Evolutionary conservation across 164 flowering plant genomes (phyloP).

Genomic region (Tetrastigma voinierianum): DNA sequence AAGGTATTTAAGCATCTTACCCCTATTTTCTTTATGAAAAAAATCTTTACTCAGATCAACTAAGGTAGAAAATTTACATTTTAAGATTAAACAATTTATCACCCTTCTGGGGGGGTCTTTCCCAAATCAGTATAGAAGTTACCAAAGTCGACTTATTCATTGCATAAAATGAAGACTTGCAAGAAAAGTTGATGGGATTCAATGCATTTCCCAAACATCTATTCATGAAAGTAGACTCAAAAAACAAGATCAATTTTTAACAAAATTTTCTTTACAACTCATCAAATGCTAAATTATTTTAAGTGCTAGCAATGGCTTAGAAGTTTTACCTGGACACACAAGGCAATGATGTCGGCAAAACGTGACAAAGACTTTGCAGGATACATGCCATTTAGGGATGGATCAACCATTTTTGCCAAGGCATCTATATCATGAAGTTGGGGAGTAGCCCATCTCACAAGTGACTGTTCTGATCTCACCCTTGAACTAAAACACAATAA

Average conservation of each 20-base stretch:
- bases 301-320: background rate
- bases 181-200: background rate
- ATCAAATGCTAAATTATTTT: background rate
- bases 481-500: constrained; percentile 60
- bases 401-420: constrained; percentile 95
- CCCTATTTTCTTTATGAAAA: too few relatives aligned
- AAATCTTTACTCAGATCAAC: too few relatives aligned
- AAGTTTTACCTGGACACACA: constrained; percentile 84
- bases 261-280: too few relatives aligned
- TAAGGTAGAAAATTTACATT: too few relatives aligned
- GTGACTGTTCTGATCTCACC: constrained; percentile 83
- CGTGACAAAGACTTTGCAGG: constrained; percentile 96
- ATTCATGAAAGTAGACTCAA: too few relatives aligned
- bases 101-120: too few relatives aligned
- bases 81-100: too few relatives aligned
- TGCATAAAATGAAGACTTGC: background rate
- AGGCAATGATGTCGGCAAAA: constrained; percentile 91
- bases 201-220: background rate
- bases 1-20: too few relatives aligned
- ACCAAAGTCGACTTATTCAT: too few relatives aligned
- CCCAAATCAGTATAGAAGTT: too few relatives aligned
- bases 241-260: too few relatives aligned
- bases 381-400: constrained; percentile 85
- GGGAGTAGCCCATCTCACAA: constrained; percentile 98
- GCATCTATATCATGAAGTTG: constrained; percentile 98